Conservation (phyloP, 2,329 filamentous ascomycete genomes). For the Colletotrichum filicis region DNA sequence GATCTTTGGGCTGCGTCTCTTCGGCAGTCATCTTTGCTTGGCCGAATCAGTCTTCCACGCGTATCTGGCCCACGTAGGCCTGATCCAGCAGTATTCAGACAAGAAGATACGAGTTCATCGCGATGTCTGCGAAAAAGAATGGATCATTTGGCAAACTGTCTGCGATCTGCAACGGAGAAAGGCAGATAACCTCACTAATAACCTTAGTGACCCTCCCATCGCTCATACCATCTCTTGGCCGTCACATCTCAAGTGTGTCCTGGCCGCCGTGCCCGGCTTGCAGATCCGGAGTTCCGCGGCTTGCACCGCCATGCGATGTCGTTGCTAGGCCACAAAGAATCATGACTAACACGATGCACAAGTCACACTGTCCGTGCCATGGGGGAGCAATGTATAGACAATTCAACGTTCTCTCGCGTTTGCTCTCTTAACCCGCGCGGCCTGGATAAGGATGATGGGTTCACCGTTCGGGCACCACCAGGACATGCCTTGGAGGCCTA, state of each 20-base stretch:
- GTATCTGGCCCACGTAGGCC: background rate
- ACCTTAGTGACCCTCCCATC: background rate
- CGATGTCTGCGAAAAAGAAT: background rate
- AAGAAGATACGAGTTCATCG: background rate
- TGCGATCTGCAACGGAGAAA: background rate
- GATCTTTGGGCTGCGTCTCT: conserved; percentile 1
- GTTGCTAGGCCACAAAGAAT: conserved; percentile 1
- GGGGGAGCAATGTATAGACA: background rate
- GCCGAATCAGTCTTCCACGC: background rate
- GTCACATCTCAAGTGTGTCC: conserved; percentile 16
- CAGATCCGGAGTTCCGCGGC: conserved; percentile 24
- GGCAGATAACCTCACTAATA: background rate
- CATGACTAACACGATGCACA: background rate
- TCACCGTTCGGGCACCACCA: background rate
- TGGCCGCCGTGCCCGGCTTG: conserved; percentile 12
- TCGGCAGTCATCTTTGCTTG: background rate
- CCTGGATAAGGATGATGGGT: background rate
- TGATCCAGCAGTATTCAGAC: background rate
- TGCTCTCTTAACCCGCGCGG: background rate
- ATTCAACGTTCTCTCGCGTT: background rate
- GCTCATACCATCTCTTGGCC: background rate
- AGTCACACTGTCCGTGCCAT: background rate
- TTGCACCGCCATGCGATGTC: background rate
- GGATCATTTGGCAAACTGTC: background rate
- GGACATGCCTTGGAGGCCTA: conserved; percentile 4